Base-by-base conservation (phyloP, 148 eudicot species). In the Rhododendron molle region DNA sequence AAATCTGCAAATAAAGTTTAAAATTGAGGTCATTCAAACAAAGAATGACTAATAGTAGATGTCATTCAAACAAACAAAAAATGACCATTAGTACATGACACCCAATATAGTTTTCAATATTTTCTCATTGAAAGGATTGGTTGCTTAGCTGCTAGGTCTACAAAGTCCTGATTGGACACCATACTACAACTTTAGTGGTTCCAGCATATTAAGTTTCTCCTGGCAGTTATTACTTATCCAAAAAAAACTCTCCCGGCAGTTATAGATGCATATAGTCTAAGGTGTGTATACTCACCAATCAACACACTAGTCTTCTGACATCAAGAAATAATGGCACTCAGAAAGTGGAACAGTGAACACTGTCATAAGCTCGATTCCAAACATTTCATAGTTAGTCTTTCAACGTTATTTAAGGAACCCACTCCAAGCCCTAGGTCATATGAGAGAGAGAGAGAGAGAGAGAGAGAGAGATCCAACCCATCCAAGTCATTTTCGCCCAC, bases 1-100 rank as follows among this genome's bases (percentile, higher is more conserved):
- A 81, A 85, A 84, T 46, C 94, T 92, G 92, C 86, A 86, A 32
- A 30, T 32, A 32, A 38, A 60, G 32, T 65, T 50, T 20, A 79
- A 65, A 49, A 81, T 49, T 83, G 15, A 83, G 54, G 23, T 34
- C 44, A 16, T 15, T 74, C 14, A 67, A 26, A 26, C 32, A 20
- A 23, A 26, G 26, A 65, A 10, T 65, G 72, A 65, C 72, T 10
- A 65, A n/a, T 11, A 2, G 11, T 65, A 65, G 34, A 36, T 5
- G 21, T 49, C 40, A 14, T 43, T 30, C 20, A 14, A 71, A 23
- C 21, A 44, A 9, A n/a, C n/a, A 20, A 11, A 47, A 79, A 71
- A 44, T 23, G 60, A 38, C n/a, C 30, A 28, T 10, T 78, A 44
- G 15, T 78, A n/a, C 7, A 78, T 78, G 54, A 44, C 28, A 46